Base-by-base conservation (phyloP, 139 green algal genomes). In the Asterochloris sp. region DNA sequence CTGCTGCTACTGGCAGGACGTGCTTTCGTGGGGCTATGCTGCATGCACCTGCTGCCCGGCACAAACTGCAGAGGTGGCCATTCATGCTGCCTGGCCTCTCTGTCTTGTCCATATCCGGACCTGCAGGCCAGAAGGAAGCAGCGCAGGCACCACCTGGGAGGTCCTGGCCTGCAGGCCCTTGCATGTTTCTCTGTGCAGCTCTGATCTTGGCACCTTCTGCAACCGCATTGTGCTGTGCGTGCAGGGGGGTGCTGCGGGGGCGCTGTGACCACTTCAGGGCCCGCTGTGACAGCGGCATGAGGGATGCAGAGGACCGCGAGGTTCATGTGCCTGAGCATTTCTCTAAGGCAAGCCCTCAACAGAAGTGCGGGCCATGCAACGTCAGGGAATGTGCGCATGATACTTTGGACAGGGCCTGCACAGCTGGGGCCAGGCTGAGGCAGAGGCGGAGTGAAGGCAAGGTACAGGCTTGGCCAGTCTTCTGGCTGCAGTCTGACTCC, bases 281-380 rank as follows among this genome's bases (percentile, higher is more conserved):
- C 0, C 71, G 82, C 13, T 88, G 83, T 62, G 74, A 89, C 54
- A 86, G 83, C 78, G 89, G 89, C 73, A 91, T 91, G 89, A 77
- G 80, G 15, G 89, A 92, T 64, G 84, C 89, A 21, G 66, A 15
- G 0, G 68, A 78, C 27, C 62, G 38, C 11, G 54, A 64, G 11
- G 21, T 90, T 23, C 54, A 73, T 21, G 89, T 93, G n/a, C 91
- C 89, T 60, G 91, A 94, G 19, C 82, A 91, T 78, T 93, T 94
- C 69, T 85, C 77, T 15, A 73, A 82, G 82, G 82, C 73, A 21
- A 28, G 76, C 27, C 62, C 67, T 69, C 9, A 23, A 1, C 28
- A 26, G 0, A 21, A 78, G 21, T 21, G 10, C 66, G 21, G 66
- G 19, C 19, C 66, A 21, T 71, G 17, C 21, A 1, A 71, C 66